phyloP scores from a whole-genome alignment of 1,139 yeast genomes.

The Wickerhamomyces sp. region DNA sequence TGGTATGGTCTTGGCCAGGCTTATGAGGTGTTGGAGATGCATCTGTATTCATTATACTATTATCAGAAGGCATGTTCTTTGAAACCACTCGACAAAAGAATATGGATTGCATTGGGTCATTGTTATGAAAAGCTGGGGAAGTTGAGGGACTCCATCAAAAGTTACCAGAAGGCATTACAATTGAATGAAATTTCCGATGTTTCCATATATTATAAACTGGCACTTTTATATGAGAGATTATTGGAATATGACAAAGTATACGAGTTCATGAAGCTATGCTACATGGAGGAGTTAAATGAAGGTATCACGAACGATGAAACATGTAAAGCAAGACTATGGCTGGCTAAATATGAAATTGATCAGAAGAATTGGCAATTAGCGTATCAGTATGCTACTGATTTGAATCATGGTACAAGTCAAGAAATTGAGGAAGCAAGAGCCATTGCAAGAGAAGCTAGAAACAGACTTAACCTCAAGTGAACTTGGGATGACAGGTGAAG shows the following conservation, averaged over 20 bases:
- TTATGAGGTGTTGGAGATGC: slow-evolving; percentile 95
- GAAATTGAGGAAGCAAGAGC: slow-evolving; percentile 88
- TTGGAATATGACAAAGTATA: slow-evolving; percentile 51
- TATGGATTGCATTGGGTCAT: slow-evolving; percentile 96
- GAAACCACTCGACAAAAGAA: slow-evolving; percentile 84
- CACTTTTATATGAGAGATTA: slow-evolving; percentile 57
- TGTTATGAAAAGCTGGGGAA: slow-evolving; percentile 82
- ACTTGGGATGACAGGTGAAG: no score
- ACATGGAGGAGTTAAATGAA: slow-evolving; percentile 60
- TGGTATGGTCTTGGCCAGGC: slow-evolving; percentile 99
- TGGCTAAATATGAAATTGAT: slow-evolving; percentile 65
- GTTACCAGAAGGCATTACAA: slow-evolving; percentile 45
- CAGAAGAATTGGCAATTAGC: slow-evolving; percentile 62
- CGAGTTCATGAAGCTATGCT: slow-evolving; percentile 67
- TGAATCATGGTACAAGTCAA: slow-evolving; percentile 73
- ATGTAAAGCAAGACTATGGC: slow-evolving; percentile 81
- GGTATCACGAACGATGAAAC: slow-evolving; percentile 69
- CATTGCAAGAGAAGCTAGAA: slow-evolving; percentile 58
- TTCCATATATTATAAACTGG: slow-evolving; percentile 60
- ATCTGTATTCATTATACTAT: slow-evolving; percentile 83
- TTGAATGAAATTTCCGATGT: slow-evolving; percentile 40
- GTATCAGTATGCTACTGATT: slow-evolving; percentile 65
- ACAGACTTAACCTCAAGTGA: slow-evolving; percentile 12
- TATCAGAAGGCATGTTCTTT: slow-evolving; percentile 88
- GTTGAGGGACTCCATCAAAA: slow-evolving; percentile 32